These are phyloP conservation scores for Lasiosphaeria hispida DNA, from an alignment of 495 filamentous ascomycete species.

Conservation along the genomic window DNA sequence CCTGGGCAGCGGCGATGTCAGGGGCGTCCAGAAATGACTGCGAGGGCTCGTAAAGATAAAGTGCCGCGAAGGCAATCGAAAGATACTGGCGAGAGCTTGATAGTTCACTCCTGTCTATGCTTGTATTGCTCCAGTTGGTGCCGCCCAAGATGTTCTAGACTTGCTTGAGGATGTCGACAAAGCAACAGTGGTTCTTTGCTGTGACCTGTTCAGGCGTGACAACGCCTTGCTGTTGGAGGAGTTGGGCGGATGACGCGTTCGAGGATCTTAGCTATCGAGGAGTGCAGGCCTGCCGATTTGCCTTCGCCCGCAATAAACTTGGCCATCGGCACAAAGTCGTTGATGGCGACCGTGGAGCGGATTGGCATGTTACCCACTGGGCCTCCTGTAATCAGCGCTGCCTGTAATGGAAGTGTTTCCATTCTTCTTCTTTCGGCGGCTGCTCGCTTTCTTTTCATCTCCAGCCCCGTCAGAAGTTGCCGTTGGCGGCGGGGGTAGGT, in stretches of 20 bases:
- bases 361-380: not conserved
- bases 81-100: not conserved
- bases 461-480: no score
- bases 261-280: not conserved
- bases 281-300: not conserved
- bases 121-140: no score
- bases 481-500: no score
- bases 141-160: not conserved
- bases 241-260: not conserved
- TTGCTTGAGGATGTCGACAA: not conserved
- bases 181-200: not conserved
- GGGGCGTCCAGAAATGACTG: not conserved
- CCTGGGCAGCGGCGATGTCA: not conserved
- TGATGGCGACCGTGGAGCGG: not conserved
- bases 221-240: not conserved
- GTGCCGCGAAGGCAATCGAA: not conserved
- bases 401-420: no score
- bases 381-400: no score
- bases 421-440: no score
- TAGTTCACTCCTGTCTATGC: not conserved
- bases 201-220: not conserved
- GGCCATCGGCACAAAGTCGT: constrained; percentile 9
- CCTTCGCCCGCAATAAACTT: not conserved
- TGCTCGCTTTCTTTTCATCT: not conserved
- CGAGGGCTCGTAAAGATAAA: not conserved